Evolutionary conservation across 352 stramenopile genomes (phyloP), one percentile per base, ranked within the genome.

Genomic region (Globisporangium parvum): DNA sequence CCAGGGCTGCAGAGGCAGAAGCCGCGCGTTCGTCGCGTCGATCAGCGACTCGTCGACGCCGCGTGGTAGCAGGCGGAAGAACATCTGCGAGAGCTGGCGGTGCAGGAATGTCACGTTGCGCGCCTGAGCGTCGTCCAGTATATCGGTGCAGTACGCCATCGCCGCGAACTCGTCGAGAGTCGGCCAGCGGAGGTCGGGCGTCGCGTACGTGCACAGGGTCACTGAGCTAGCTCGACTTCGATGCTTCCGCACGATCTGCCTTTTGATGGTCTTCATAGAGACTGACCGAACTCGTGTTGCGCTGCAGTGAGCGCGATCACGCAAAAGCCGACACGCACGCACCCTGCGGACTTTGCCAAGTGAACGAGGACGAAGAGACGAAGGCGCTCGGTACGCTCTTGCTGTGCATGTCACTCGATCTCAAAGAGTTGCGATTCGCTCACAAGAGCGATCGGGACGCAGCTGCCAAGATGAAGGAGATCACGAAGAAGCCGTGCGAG

Each of bases 251-350:
- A 10, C 6, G 20, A 24, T 49, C 31, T 0, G 10, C 10, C 31
- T 12, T 37, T 37, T 1, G 3, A 37, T 12, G 10, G 31, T 12
- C 31, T 37, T n/a, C n/a, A n/a, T n/a, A n/a, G n/a, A n/a, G n/a
- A n/a, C n/a, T 37, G 31, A 37, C 35, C 18, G 46, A 37, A 37
- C 23, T 46, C 41, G 14, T 46, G 17, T 6, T 20, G 26, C 44
- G 23, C 9, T 37, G 3, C 51, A 93, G 83, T 93, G 57, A 90
- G 80, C 55, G 67, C 83, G 0, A 85, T 93, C 53, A 78, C 83
- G 5, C 59, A 82, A 20, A 93, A 93, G 49, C 80, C 83, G 17
- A 93, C 83, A 6, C 69, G 75, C 51, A 91, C 81, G 2, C 75
- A 93, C 37, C 83, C 80, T 9, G 70, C 68, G 21, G 80, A 90